Conservation (phyloP, 495 filamentous ascomycete genomes). For the Trichodelitschia bisporula region DNA sequence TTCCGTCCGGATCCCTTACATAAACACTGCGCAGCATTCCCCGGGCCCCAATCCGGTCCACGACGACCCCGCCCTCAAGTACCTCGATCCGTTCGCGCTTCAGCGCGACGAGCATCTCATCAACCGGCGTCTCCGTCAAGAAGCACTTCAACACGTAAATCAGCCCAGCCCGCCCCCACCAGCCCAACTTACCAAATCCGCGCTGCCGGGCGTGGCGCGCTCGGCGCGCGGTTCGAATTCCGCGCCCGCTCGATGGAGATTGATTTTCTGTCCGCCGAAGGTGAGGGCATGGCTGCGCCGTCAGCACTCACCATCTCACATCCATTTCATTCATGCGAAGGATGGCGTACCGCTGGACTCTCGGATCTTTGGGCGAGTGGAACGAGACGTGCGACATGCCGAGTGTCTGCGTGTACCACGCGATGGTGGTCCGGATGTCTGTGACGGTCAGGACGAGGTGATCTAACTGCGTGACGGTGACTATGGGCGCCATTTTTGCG, state of each 20-base stretch:
- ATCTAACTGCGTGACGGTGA: constrained; percentile 21
- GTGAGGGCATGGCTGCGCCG: constrained; percentile 20
- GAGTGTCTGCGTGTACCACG: constrained; percentile 23
- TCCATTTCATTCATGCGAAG: background rate
- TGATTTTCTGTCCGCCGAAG: constrained; percentile 29
- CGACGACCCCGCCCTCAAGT: constrained; percentile 21
- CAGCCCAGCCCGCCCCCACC: too few species aligned
- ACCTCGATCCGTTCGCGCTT: constrained; percentile 18
- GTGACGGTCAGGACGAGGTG: constrained; percentile 27
- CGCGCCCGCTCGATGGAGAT: constrained; percentile 24
- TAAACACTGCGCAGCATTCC: constrained; percentile 28
- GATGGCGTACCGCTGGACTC: constrained; percentile 4
- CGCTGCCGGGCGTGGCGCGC: constrained; percentile 22
- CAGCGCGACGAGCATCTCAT: constrained; percentile 15
- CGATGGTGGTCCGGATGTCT: constrained; percentile 19
- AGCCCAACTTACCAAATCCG: too few species aligned
- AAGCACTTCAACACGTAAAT: too few species aligned
- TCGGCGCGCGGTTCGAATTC: constrained; percentile 30
- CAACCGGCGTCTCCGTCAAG: constrained; percentile 21
- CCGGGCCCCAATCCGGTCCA: constrained; percentile 24
- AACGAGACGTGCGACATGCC: constrained; percentile 27
- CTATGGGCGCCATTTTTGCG: background rate
- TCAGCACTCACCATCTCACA: background rate
- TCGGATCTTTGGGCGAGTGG: constrained; percentile 8
- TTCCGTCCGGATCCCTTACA: constrained; percentile 29